Conservation (phyloP, 108 stramenopile species). For the Skeletonema costatum region DNA sequence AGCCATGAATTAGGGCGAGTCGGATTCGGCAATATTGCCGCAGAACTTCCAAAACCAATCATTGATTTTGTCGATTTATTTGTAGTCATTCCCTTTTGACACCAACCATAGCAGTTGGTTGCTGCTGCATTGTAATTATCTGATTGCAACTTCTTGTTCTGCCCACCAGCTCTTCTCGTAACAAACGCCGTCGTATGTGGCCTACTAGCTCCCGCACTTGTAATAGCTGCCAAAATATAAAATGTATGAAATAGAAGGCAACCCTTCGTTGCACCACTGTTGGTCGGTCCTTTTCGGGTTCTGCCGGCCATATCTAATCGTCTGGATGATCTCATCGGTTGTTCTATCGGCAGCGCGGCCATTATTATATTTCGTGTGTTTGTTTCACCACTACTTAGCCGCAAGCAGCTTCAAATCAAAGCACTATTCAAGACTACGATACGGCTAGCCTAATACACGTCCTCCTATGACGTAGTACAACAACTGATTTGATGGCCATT, state of each 20-base stretch:
- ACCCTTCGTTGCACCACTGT: neutral
- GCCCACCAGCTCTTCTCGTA: neutral
- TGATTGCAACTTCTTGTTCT: neutral
- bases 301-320: neutral
- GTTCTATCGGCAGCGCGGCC: neutral
- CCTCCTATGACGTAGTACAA: neutral
- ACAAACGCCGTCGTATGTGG: neutral
- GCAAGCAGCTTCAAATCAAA: neutral
- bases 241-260: constrained; percentile 1
- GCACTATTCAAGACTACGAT: neutral
- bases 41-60: constrained; percentile 17
- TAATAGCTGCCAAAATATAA: neutral
- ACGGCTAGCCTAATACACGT: neutral
- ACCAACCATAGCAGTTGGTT: constrained; percentile 1
- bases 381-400: neutral
- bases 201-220: neutral
- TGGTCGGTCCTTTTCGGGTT: neutral
- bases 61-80: neutral
- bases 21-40: neutral
- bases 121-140: neutral
- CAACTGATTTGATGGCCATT: neutral
- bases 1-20: neutral
- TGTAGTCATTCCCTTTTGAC: neutral
- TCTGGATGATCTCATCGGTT: neutral
- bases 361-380: neutral